Evolutionary conservation across 441 rosid species (phyloP).

Genomic region (Capsella rubella): DNA sequence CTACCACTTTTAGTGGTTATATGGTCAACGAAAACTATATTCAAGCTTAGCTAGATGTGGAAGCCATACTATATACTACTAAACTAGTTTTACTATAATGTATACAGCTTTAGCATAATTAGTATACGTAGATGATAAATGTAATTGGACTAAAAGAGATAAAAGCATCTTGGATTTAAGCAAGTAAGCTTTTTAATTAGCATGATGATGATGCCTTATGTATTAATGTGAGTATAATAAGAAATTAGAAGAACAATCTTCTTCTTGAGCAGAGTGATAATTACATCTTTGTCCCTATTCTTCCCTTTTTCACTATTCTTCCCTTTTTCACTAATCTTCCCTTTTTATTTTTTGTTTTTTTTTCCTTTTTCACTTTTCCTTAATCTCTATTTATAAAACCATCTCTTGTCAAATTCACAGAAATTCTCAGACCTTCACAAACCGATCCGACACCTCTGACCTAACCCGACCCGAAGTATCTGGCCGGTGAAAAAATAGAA

Average conservation of each 20-base stretch:
- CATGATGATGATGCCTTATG: slow-evolving; percentile 27
- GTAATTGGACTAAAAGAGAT: slow-evolving; percentile 35
- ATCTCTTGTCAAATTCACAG: slow-evolving; percentile 29
- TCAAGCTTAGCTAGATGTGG: slow-evolving; percentile 9
- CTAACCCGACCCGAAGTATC: not conserved
- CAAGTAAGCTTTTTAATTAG: slow-evolving; percentile 14
- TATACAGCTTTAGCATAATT: slow-evolving; percentile 32
- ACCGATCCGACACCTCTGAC: not conserved
- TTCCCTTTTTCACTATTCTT: not conserved
- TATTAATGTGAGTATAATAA: slow-evolving; percentile 32
- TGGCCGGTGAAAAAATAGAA: slow-evolving; percentile 8
- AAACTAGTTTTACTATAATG: slow-evolving; percentile 7
- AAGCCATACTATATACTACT: slow-evolving; percentile 23
- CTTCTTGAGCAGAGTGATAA: not conserved
- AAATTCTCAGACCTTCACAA: slow-evolving; percentile 33
- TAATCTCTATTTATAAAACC: slow-evolving; percentile 24
- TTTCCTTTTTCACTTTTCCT: not conserved
- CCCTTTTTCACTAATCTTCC: not conserved
- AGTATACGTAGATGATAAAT: not conserved
- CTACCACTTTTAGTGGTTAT: not conserved
- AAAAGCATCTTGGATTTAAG: slow-evolving; percentile 24
- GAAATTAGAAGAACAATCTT: slow-evolving; percentile 15
- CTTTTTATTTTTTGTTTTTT: no score
- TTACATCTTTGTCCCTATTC: not conserved
- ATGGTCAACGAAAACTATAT: slow-evolving; percentile 17